Percentiles rank a stretch among this genome's conserved stretches.
These are phyloP conservation scores for Penicillium italicum DNA, from an alignment of 2,329 filamentous ascomycete species.

Conservation along the genomic window DNA sequence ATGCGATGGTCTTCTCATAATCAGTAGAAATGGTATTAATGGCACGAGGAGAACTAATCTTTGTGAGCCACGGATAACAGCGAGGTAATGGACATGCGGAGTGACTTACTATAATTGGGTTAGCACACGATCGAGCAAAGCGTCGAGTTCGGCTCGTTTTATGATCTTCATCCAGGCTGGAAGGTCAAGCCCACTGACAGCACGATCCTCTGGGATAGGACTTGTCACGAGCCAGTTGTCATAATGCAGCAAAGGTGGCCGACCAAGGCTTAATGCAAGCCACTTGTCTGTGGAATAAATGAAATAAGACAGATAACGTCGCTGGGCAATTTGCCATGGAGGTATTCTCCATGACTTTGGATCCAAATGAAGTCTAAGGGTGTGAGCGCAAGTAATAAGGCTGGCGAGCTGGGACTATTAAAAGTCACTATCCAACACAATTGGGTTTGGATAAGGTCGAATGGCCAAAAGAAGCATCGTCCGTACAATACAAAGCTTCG, in stretches of 20 bases:
- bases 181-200: background rate
- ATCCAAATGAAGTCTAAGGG: conserved; percentile 1
- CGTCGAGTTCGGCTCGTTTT: conserved; percentile 1
- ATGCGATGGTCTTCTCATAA: background rate
- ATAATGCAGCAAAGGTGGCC: background rate
- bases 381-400: background rate
- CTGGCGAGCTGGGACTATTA: background rate
- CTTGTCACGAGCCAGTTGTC: conserved; percentile 4
- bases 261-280: conserved; percentile 4
- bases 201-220: background rate
- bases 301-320: background rate
- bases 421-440: conserved; percentile 1
- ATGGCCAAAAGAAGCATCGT: conserved; percentile 5
- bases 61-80: background rate
- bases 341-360: conserved; percentile 3
- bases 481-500: background rate
- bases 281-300: conserved; percentile 5
- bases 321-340: background rate
- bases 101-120: conserved; percentile 1
- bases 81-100: background rate
- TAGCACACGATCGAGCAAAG: background rate
- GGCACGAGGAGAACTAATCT: background rate
- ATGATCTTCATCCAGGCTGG: background rate
- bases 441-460: conserved; percentile 2
- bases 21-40: background rate